Evolutionary conservation across 116 monocot genomes (phyloP).

Genomic region (Trichopus zeylanicus): DNA sequence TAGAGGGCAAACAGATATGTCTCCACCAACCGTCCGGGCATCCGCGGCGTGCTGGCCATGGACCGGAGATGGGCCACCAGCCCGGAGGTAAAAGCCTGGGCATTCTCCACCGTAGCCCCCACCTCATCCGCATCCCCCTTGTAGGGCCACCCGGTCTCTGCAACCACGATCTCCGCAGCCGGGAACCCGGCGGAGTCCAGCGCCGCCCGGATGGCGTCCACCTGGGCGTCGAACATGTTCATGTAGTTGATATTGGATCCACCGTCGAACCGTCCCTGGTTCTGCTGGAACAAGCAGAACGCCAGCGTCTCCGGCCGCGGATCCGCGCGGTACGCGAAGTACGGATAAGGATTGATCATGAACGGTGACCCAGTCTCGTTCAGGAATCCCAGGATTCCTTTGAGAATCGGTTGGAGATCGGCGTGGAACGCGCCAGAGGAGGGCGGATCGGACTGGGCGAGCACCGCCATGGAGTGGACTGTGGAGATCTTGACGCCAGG

Average conservation of each 20-base stretch:
- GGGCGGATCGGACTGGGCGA: slow-evolving; percentile 65
- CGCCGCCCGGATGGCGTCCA: slow-evolving; percentile 76
- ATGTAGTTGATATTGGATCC: slow-evolving; percentile 64
- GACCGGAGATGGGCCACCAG: slow-evolving; percentile 61
- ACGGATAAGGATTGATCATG: slow-evolving; percentile 95
- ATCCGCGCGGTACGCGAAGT: slow-evolving; percentile 69
- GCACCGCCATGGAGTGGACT: slow-evolving; percentile 67
- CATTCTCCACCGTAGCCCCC: slow-evolving; percentile 58
- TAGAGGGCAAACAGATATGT: slow-evolving; percentile 79
- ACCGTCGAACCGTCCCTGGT: slow-evolving; percentile 27
- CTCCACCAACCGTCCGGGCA: slow-evolving; percentile 65
- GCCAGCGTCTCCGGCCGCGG: slow-evolving; percentile 70
- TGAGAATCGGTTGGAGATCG: slow-evolving; percentile 24
- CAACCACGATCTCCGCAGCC: slow-evolving; percentile 49
- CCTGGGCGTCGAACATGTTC: slow-evolving; percentile 89
- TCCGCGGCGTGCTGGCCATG: slow-evolving; percentile 68
- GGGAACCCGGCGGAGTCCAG: slow-evolving; percentile 43
- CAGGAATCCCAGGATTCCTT: slow-evolving; percentile 49
- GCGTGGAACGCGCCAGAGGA: slow-evolving; percentile 65
- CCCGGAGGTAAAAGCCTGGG: slow-evolving; percentile 43
- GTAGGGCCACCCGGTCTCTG: slow-evolving; percentile 94
- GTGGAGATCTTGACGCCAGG: slow-evolving; percentile 52
- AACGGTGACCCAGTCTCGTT: slow-evolving; percentile 46
- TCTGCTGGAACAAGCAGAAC: slow-evolving; percentile 80
- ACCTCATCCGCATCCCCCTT: slow-evolving; percentile 47